Percentiles rank a stretch among this genome's conserved stretches.
Evolutionary conservation across 352 stramenopile genomes (phyloP).

Genomic region (Pythium periplocum): DNA sequence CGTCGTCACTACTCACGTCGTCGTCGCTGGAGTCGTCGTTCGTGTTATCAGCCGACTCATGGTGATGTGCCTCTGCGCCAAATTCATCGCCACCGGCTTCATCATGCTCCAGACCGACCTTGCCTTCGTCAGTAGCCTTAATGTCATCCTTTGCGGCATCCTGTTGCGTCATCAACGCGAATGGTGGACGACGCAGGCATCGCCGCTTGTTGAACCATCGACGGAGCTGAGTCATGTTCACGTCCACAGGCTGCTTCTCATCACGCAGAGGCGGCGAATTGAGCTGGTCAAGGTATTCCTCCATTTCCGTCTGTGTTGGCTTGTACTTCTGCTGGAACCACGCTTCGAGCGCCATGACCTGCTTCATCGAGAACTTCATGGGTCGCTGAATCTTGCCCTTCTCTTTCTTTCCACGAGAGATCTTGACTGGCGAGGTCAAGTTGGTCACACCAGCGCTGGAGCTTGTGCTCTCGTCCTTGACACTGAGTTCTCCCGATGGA

Average conservation of each 20-base stretch:
- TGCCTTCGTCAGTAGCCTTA: conserved; percentile 34
- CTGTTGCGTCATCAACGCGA: conserved; percentile 80
- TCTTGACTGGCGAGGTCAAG: conserved; percentile 13
- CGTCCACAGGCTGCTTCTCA: conserved; percentile 69
- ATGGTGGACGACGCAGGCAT: conserved; percentile 73
- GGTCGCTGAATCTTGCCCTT: conserved; percentile 63
- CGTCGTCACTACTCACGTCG: conserved; percentile 40
- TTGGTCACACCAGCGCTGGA: not conserved
- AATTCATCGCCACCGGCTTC: conserved; percentile 8
- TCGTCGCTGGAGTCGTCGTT: conserved; percentile 52
- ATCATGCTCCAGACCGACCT: conserved; percentile 19
- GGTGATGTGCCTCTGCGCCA: conserved; percentile 6
- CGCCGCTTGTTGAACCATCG: conserved; percentile 86
- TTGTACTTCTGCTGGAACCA: conserved; percentile 90
- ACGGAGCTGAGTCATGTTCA: conserved; percentile 84
- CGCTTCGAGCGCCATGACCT: conserved; percentile 67
- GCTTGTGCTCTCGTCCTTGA: not conserved
- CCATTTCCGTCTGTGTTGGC: conserved; percentile 73
- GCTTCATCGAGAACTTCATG: conserved; percentile 86
- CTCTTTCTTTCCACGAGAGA: conserved; percentile 34
- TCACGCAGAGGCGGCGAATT: conserved; percentile 71
- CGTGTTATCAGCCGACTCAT: conserved; percentile 26
- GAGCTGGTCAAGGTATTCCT: conserved; percentile 59
- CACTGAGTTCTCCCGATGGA: too few species aligned
- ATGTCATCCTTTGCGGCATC: conserved; percentile 54